Conservation (phyloP, 495 filamentous ascomycete species). For the Parmelia sp. region DNA sequence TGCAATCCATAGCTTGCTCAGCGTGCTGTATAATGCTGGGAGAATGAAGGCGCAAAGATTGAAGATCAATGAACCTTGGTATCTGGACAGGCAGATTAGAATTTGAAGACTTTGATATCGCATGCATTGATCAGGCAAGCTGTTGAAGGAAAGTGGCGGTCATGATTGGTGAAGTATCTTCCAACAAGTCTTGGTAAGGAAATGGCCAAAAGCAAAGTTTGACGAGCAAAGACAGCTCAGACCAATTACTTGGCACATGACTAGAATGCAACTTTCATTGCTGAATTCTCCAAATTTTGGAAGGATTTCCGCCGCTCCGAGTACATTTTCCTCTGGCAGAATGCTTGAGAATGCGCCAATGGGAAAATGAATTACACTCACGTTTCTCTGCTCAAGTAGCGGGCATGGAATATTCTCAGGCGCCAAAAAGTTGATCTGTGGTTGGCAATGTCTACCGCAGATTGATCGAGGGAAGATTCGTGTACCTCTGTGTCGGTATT, state of each 20-base stretch:
- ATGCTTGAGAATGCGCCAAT: neutral
- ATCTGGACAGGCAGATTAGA: constrained; percentile 33
- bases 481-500: constrained; percentile 7
- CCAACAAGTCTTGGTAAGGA: neutral
- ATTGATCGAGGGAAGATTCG: constrained; percentile 2
- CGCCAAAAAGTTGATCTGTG: neutral
- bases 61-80: constrained; percentile 53
- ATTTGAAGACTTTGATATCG: neutral
- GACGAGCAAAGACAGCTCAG: neutral
- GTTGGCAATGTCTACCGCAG: neutral
- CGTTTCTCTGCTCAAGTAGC: constrained; percentile 13
- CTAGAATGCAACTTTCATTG: neutral
- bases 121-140: neutral
- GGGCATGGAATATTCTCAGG: neutral
- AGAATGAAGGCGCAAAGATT: constrained; percentile 60
- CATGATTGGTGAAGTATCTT: neutral
- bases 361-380: neutral
- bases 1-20: constrained; percentile 70
- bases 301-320: neutral
- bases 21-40: constrained; percentile 62
- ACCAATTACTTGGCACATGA: neutral
- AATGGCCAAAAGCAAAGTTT: neutral
- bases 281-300: neutral
- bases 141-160: neutral
- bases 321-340: neutral